Evolutionary conservation across 306 rosid species (phyloP).

Genomic region (Myrica gale): DNA sequence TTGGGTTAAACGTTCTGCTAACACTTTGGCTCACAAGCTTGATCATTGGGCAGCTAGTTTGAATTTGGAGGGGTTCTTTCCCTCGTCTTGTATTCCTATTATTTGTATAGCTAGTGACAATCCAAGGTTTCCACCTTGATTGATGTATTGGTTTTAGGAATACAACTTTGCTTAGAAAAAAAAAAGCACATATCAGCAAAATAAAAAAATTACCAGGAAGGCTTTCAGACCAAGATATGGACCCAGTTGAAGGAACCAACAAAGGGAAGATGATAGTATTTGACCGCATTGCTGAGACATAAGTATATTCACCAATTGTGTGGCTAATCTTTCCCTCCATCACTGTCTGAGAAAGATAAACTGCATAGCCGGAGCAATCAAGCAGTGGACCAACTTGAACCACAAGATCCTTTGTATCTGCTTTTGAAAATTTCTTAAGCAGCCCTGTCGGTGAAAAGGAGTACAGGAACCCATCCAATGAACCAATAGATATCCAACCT

Average conservation of each 20-base stretch:
- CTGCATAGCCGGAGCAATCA: constrained; percentile 79
- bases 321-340: constrained; percentile 68
- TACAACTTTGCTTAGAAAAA: no score
- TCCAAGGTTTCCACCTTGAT: no score
- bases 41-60: no score
- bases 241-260: constrained; percentile 74
- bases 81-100: no score
- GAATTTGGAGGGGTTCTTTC: no score
- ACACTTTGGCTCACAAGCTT: no score
- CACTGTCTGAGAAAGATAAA: constrained; percentile 61
- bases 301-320: constrained; percentile 40
- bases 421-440: constrained; percentile 65
- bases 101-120: no score
- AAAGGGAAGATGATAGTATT: constrained; percentile 49
- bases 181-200: background rate
- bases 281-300: constrained; percentile 57
- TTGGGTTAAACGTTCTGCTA: no score
- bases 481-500: constrained; percentile 84
- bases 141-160: no score
- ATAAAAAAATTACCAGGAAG: constrained; percentile 47
- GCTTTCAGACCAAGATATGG: constrained; percentile 65
- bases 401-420: constrained; percentile 34
- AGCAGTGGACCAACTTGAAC: constrained; percentile 64
- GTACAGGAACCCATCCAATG: constrained; percentile 71
- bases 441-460: constrained; percentile 69